Conservation (phyloP, 1,139 yeast genomes). For the Geotrichum carabidarum region DNA sequence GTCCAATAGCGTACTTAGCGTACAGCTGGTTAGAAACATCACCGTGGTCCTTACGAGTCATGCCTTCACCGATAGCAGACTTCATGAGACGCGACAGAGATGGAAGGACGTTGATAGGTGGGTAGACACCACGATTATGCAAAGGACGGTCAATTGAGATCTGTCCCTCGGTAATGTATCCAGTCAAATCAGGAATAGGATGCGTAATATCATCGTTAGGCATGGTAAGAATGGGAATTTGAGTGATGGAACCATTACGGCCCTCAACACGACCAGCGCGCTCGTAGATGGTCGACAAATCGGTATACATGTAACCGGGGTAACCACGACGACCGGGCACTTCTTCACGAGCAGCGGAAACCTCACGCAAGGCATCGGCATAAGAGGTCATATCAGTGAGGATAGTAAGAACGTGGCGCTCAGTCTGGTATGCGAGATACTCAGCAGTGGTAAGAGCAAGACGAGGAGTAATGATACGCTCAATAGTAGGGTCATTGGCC, state of each 20-base stretch:
- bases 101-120: conserved; percentile 97
- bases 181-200: conserved; percentile 99
- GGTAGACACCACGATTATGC: conserved; percentile 93
- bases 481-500: conserved; percentile 99
- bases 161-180: conserved; percentile 98
- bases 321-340: conserved; percentile 99
- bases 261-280: conserved; percentile 99
- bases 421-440: conserved; percentile 97
- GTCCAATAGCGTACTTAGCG: conserved; percentile 98
- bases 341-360: conserved; percentile 99
- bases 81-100: conserved; percentile 97
- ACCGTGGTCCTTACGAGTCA: conserved; percentile 99
- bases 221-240: conserved; percentile 97
- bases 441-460: conserved; percentile 99
- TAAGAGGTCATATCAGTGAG: conserved; percentile 98
- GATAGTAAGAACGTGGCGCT: conserved; percentile 96
- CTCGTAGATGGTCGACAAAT: conserved; percentile 96
- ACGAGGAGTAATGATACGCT: conserved; percentile 98
- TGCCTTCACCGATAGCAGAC: conserved; percentile 99
- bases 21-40: conserved; percentile 98
- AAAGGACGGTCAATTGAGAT: conserved; percentile 95
- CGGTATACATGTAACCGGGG: conserved; percentile 99
- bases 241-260: conserved; percentile 97
- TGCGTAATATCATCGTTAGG: conserved; percentile 99
- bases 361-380: conserved; percentile 99